phyloP scores from a whole-genome alignment of 2,329 filamentous ascomycete species.

The Fusarium udum region DNA sequence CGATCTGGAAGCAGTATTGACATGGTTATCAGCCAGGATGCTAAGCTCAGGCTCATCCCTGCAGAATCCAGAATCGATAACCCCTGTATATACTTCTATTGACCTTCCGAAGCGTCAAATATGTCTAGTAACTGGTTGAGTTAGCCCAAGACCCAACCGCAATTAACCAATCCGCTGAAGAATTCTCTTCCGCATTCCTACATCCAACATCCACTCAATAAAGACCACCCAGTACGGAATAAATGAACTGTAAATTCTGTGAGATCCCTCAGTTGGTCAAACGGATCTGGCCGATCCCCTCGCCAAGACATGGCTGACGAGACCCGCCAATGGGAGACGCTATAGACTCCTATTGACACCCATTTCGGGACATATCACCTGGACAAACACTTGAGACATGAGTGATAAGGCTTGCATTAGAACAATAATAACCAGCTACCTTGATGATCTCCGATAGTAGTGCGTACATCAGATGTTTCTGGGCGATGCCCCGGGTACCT shows the following conservation, averaged over 20 bases:
- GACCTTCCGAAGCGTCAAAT: not conserved
- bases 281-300: too few relatives aligned
- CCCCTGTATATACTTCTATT: not conserved
- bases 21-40: accelerated
- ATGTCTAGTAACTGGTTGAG: not conserved
- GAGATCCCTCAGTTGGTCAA: too few relatives aligned
- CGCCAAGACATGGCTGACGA: not conserved
- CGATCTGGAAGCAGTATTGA: not conserved
- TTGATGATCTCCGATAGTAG: not conserved
- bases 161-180: not conserved
- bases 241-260: accelerated
- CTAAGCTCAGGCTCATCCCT: accelerated
- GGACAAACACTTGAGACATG: not conserved
- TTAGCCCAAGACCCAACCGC: accelerated
- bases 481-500: too few relatives aligned
- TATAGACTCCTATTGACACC: not conserved
- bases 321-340: not conserved
- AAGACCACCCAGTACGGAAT: accelerated
- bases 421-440: accelerated
- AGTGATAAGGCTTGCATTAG: not conserved
- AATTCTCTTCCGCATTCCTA: not conserved
- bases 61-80: accelerated
- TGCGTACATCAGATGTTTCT: not conserved
- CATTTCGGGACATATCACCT: not conserved
- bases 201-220: accelerated